These are phyloP conservation scores for Termitomyces sp. DNA, from an alignment of 1,284 basidiomycete species.

Conservation along the genomic window DNA sequence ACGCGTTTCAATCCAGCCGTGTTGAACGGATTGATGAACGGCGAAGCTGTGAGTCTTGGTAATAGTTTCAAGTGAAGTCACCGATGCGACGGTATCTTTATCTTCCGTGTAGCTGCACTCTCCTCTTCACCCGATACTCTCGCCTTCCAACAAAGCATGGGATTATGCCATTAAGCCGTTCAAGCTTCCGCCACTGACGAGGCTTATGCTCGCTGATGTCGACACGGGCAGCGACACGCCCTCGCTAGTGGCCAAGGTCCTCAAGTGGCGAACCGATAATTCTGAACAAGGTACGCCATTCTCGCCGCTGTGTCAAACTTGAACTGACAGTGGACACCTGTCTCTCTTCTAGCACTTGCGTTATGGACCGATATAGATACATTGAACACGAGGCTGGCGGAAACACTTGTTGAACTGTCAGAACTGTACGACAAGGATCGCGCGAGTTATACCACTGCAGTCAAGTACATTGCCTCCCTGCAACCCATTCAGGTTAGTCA, in stretches of 20 bases:
- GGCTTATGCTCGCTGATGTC: slow-evolving; percentile 87
- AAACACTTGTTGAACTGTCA: slow-evolving; percentile 46
- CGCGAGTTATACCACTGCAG: slow-evolving; percentile 44
- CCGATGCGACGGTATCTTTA: neutral
- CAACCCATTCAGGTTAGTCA: slow-evolving; percentile 51
- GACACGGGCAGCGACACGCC: slow-evolving; percentile 93
- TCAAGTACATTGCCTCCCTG: slow-evolving; percentile 56
- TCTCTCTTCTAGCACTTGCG: slow-evolving; percentile 41
- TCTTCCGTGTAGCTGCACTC: slow-evolving; percentile 8
- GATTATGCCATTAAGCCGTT: slow-evolving; percentile 65
- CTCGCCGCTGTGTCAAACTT: slow-evolving; percentile 3
- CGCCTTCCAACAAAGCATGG: slow-evolving; percentile 61
- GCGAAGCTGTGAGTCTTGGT: slow-evolving; percentile 34
- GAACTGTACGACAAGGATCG: slow-evolving; percentile 41
- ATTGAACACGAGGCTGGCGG: slow-evolving; percentile 54
- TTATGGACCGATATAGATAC: slow-evolving; percentile 70
- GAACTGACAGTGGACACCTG: slow-evolving; percentile 11
- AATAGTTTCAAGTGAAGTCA: neutral
- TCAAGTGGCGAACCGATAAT: slow-evolving; percentile 77
- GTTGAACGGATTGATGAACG: slow-evolving; percentile 64
- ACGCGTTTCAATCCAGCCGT: slow-evolving; percentile 81
- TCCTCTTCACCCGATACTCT: slow-evolving; percentile 46
- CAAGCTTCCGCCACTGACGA: slow-evolving; percentile 73
- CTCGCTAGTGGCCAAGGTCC: slow-evolving; percentile 82
- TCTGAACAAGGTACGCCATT: slow-evolving; percentile 45